These are phyloP conservation scores for Wickerhamomyces chaumierensis DNA, from an alignment of 805 yeast genomes.

Conservation along the genomic window DNA sequence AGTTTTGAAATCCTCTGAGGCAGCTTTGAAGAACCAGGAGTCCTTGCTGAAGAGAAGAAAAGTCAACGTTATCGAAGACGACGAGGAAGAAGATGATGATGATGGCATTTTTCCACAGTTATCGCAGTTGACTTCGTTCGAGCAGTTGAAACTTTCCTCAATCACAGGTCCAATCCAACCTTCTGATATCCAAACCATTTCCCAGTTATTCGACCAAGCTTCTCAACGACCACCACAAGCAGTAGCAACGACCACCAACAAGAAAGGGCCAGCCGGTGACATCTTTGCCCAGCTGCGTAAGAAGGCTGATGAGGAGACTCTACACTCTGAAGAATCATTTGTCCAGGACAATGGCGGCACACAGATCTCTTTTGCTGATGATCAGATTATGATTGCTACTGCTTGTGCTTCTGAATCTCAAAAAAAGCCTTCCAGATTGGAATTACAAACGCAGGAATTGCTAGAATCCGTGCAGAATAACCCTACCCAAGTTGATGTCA, in stretches of 20 bases:
- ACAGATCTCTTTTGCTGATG: too few relatives aligned
- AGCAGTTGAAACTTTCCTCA: conserved; percentile 15
- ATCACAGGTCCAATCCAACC: conserved; percentile 4
- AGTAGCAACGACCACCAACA: not conserved
- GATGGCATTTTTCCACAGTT: conserved; percentile 2
- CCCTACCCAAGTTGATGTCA: too few relatives aligned
- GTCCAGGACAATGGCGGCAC: not conserved
- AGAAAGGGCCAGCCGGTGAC: conserved; percentile 1
- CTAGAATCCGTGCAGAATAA: not conserved
- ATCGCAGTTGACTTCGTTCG: conserved; percentile 11
- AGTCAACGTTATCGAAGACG: conserved; percentile 7
- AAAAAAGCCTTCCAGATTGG: too few relatives aligned
- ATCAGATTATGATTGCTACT: too few relatives aligned
- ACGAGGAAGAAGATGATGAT: conserved; percentile 10
- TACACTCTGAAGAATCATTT: conserved; percentile 1
- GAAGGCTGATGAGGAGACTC: not conserved
- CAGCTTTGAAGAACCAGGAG: not conserved
- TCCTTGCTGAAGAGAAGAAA: conserved; percentile 2
- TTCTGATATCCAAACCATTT: conserved; percentile 7
- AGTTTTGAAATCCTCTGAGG: too few relatives aligned
- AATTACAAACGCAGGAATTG: too few relatives aligned
- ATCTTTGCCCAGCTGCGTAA: conserved; percentile 3
- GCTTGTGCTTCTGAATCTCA: too few relatives aligned
- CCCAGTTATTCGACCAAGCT: conserved; percentile 14
- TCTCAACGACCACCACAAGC: conserved; percentile 5